Conservation (phyloP, 192 early-diverging fungal genomes). For the Haplosporangium gracile region DNA sequence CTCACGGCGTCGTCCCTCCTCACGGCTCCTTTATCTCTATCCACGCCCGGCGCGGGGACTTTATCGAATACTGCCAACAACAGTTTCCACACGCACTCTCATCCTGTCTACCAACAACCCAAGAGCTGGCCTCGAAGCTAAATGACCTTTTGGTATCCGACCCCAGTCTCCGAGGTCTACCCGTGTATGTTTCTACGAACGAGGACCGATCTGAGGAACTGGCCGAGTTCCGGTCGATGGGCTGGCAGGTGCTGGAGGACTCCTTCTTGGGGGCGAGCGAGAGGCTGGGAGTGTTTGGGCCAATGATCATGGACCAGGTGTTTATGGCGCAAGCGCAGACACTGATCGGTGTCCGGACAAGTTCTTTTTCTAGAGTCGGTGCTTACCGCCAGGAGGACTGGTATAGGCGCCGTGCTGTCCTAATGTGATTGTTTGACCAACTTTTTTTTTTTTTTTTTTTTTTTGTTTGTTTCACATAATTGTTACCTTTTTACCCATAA, state of each 20-base stretch:
- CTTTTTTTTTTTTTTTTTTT: no score
- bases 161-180: conserved; percentile 15
- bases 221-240: conserved; percentile 34
- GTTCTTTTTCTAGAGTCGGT: conserved; percentile 22
- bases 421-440: conserved; percentile 11
- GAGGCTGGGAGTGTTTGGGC: conserved; percentile 25
- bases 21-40: conserved; percentile 30
- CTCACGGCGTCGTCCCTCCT: neutral
- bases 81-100: conserved; percentile 33
- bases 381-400: conserved; percentile 39
- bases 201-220: conserved; percentile 31
- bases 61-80: conserved; percentile 38
- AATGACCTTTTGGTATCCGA: neutral
- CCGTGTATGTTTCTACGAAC: conserved; percentile 39
- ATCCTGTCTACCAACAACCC: conserved; percentile 34
- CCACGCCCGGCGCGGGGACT: conserved; percentile 31
- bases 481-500: no score
- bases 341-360: conserved; percentile 36
- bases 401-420: conserved; percentile 28
- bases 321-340: conserved; percentile 37
- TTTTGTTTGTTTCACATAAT: no score
- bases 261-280: conserved; percentile 8
- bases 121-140: conserved; percentile 34
- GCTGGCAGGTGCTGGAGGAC: conserved; percentile 45
- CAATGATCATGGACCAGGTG: conserved; percentile 39